A percentile compares a stretch with the other conserved stretches of the same genome.
Evolutionary conservation across 2,329 filamentous ascomycete genomes (phyloP).

Genomic region (Plectosphaerella cucumerina): DNA sequence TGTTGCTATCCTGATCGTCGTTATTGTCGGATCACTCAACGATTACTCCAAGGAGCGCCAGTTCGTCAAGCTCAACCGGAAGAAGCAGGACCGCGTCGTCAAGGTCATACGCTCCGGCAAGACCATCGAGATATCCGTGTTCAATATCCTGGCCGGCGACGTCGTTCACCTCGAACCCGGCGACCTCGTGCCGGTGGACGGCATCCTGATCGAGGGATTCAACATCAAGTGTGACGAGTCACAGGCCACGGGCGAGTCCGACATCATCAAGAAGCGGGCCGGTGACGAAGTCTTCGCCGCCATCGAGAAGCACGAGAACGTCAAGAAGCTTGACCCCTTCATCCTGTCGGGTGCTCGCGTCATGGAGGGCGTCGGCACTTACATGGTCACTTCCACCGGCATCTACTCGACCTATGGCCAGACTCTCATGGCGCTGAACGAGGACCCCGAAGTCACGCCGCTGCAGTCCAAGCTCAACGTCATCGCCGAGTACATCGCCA

Average conservation of each 20-base stretch:
- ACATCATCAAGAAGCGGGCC: slow-evolving; percentile 64
- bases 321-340: slow-evolving; percentile 75
- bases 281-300: slow-evolving; percentile 66
- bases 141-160: slow-evolving; percentile 66
- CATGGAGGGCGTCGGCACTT: slow-evolving; percentile 73
- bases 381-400: slow-evolving; percentile 69
- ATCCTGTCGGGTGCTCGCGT: slow-evolving; percentile 81
- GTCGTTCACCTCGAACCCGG: slow-evolving; percentile 70
- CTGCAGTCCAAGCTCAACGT: slow-evolving; percentile 72
- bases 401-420: slow-evolving; percentile 71
- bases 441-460: slow-evolving; percentile 70
- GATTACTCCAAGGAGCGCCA: slow-evolving; percentile 79
- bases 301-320: slow-evolving; percentile 60
- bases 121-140: slow-evolving; percentile 65
- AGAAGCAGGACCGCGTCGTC: slow-evolving; percentile 71
- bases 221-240: slow-evolving; percentile 75
- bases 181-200: slow-evolving; percentile 70
- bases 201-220: slow-evolving; percentile 68
- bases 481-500: slow-evolving; percentile 74
- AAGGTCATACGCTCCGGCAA: slow-evolving; percentile 69
- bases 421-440: slow-evolving; percentile 69
- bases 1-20: slow-evolving; percentile 73
- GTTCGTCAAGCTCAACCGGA: slow-evolving; percentile 74
- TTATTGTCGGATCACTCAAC: slow-evolving; percentile 71
- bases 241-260: slow-evolving; percentile 75